Base-by-base conservation (phyloP, 2,329 filamentous ascomycete species). In the Dothideomycetes sp. region DNA sequence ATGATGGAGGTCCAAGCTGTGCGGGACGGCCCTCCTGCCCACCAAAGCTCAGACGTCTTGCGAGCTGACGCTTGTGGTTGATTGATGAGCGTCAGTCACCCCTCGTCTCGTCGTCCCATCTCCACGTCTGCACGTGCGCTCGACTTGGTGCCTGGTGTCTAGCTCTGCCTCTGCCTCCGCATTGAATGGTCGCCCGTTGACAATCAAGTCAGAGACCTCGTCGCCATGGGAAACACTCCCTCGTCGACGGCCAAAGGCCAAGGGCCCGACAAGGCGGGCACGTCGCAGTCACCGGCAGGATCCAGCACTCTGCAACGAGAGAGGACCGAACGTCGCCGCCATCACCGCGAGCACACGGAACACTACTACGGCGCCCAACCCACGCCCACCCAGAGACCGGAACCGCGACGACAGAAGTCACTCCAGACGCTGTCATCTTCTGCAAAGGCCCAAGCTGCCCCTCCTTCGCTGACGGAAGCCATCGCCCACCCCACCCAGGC, bases 191-290 rank as follows among this genome's bases (percentile, higher is more conserved):
- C 18, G 22, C 12, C 22, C n/a, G 31, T 19, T 18, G 5, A 17
- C 10, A 18, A n/a, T n/a, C n/a, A n/a, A n/a, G n/a, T n/a, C n/a
- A n/a, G n/a, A n/a, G n/a, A n/a, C n/a, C n/a, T n/a, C n/a, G n/a
- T n/a, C n/a, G n/a, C 15, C 18, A 69, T 69, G 66, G 66, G 66
- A 49, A 68, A 68, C 54, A 64, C 60, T 54, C 61, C 64, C 52
- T 68, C 63, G 47, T 47, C 39, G 34, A 45, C 45, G 40, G 42
- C 34, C 38, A 33, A 39, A 32, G 22, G 32, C 29, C 34, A 16
- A n/a, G n/a, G n/a, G n/a, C n/a, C n/a, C 34, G 18, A 36, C 5
- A 33, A 38, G 37, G 43, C 29, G 34, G 49, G 41, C 43, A 39
- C 40, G 37, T 44, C 45, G 15, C 47, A 49, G 38, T 49, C 47